Base-by-base conservation (phyloP, 768 basidiomycete genomes). In the Dioszegia aurantiaca region DNA sequence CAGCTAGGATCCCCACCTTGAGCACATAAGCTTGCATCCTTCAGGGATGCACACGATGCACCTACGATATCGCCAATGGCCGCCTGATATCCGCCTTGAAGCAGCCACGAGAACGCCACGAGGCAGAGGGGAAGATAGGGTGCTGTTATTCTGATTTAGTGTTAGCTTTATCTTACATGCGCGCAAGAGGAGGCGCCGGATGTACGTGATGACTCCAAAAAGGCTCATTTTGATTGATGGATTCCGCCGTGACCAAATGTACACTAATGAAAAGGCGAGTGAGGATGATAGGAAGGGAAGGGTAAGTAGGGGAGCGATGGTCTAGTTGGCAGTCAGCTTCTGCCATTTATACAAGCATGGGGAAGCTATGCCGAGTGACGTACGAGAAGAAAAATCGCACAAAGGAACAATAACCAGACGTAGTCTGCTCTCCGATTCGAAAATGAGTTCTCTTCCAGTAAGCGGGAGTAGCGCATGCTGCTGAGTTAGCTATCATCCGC, bases 361-460 rank as follows among this genome's bases (percentile, higher is more conserved):
- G 17, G 3, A 26, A 3, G 23, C 16, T 16, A 16, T 3, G 5
- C n/a, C 14, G 28, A 46, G 8, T 28, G 24, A 80, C 86, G 63
- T 66, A 94, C 91, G 41, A 99, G 84, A 37, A 99, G 85, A 83
- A 97, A 86, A 27, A 83, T 58, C 0, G 90, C 84, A 16, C 90
- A 93, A 53, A 89, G 82, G 46, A 91, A 79, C 26, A 99, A 83
- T 10, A 98, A 81, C 90, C 91, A 97, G 70, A 94, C 87, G 77
- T 95, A 99, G 74, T 98, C 94, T 21, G 93, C 94, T 76, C 82
- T 86, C 54, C 82, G 83, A 65, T 91, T 91, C 39, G 89, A 86
- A 74, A 94, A 99, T 1, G 90, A 90, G 14, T 90, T 93, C 77
- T 98, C 93, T 77, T 99, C 95, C 2, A 99, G 80, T 87, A 97